A percentile compares a stretch with the other conserved stretches of the same genome.
These are phyloP conservation scores for Fusarium decemcellulare DNA, from an alignment of 2,329 filamentous ascomycete genomes.

Conservation along the genomic window DNA sequence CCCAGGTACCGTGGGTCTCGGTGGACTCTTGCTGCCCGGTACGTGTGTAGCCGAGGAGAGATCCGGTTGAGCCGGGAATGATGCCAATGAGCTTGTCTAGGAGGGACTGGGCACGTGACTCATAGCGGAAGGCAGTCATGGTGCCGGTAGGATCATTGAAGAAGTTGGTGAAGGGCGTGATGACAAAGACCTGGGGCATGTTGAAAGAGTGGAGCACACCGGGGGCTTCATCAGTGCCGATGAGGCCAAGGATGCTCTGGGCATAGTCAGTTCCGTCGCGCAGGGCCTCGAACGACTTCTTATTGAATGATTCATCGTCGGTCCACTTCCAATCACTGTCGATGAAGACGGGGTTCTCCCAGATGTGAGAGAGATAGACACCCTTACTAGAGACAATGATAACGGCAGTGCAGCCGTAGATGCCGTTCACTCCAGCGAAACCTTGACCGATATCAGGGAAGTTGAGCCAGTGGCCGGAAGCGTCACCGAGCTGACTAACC, in stretches of 20 bases:
- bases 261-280: conserved; percentile 19
- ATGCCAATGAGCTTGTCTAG: conserved; percentile 5
- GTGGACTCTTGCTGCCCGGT: conserved; percentile 10
- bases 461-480: conserved; percentile 27
- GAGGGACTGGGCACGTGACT: conserved; percentile 19
- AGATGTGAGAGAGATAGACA: conserved; percentile 41
- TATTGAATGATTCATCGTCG: conserved; percentile 13
- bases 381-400: conserved; percentile 35
- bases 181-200: conserved; percentile 23
- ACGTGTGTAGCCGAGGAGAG: conserved; percentile 28
- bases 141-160: not conserved
- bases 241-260: conserved; percentile 14
- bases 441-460: conserved; percentile 9
- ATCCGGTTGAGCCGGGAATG: conserved; percentile 26
- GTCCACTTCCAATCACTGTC: conserved; percentile 5
- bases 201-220: conserved; percentile 23
- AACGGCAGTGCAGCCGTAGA: conserved; percentile 41
- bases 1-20: not conserved
- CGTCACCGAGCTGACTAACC: conserved; percentile 30
- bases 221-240: conserved; percentile 19
- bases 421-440: conserved; percentile 36
- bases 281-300: conserved; percentile 19
- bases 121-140: conserved; percentile 17
- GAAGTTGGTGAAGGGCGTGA: conserved; percentile 25
- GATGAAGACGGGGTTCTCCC: conserved; percentile 40